Percentiles rank a stretch among this genome's conserved stretches.
phyloP scores from a whole-genome alignment of 345 rosid species.

The Salix udensis region DNA sequence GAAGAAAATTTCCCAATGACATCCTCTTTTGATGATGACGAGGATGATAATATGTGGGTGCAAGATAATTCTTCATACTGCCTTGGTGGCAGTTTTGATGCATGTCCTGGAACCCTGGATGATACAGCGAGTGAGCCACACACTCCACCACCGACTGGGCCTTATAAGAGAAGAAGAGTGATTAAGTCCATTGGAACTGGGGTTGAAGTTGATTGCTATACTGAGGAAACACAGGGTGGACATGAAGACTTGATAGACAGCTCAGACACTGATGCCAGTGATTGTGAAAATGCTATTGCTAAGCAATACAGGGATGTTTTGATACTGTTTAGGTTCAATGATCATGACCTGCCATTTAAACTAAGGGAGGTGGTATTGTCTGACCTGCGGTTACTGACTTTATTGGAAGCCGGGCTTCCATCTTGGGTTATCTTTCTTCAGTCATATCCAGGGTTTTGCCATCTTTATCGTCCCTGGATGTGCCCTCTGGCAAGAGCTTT shows the following conservation, averaged over 20 bases:
- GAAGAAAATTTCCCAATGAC: slow-evolving; percentile 49
- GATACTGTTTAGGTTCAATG: slow-evolving; percentile 71
- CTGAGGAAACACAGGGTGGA: slow-evolving; percentile 54
- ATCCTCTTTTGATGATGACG: slow-evolving; percentile 28
- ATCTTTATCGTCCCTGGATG: slow-evolving; percentile 98
- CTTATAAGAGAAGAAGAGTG: slow-evolving; percentile 76
- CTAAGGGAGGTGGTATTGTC: slow-evolving; percentile 66
- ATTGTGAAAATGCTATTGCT: slow-evolving; percentile 35
- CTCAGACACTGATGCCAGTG: slow-evolving; percentile 31
- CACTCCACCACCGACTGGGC: slow-evolving; percentile 73
- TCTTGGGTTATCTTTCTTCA: slow-evolving; percentile 98
- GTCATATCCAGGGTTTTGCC: slow-evolving; percentile 90
- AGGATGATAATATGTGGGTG: slow-evolving; percentile 33
- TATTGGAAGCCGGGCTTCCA: slow-evolving; percentile 95
- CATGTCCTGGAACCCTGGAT: slow-evolving; percentile 24
- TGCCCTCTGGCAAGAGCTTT: slow-evolving; percentile 88
- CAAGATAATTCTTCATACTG: slow-evolving; percentile 38
- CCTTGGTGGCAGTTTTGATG: slow-evolving; percentile 36
- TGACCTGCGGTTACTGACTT: slow-evolving; percentile 73
- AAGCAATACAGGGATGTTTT: slow-evolving; percentile 65
- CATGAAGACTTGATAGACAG: slow-evolving; percentile 23
- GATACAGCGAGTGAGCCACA: slow-evolving; percentile 38
- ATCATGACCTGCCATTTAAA: slow-evolving; percentile 76
- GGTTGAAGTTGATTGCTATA: slow-evolving; percentile 55
- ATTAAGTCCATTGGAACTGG: slow-evolving; percentile 36